phyloP scores from a whole-genome alignment of 345 rosid species.

The Corchorus capsularis region DNA sequence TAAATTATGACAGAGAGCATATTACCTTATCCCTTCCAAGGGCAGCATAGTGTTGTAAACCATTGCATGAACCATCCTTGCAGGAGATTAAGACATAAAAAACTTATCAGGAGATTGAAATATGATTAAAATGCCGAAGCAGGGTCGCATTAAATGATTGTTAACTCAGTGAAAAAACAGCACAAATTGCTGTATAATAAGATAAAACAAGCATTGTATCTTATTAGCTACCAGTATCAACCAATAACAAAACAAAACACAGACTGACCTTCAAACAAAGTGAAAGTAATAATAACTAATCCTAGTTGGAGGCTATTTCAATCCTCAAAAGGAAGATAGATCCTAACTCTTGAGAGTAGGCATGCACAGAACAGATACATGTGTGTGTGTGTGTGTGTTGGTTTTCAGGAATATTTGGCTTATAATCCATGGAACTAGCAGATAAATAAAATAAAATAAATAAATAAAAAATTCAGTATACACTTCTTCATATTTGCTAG shows the following conservation, averaged over 20 bases:
- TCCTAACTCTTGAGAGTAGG: not conserved
- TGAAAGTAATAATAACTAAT: not conserved
- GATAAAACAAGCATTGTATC: not conserved
- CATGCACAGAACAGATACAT: not conserved
- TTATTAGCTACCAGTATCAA: not conserved
- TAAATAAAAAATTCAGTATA: not conserved
- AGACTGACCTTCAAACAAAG: not conserved
- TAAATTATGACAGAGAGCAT: conserved; percentile 1
- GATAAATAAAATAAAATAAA: conserved; percentile 9
- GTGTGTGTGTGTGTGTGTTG: not conserved
- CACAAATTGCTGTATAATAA: not conserved
- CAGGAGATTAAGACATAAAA: conserved; percentile 30
- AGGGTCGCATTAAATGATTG: conserved; percentile 3
- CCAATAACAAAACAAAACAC: not conserved
- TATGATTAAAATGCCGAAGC: not conserved
- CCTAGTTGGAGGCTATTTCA: not conserved
- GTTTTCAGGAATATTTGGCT: not conserved
- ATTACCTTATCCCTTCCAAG: conserved; percentile 98
- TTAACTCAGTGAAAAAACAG: not conserved
- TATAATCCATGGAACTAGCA: not conserved
- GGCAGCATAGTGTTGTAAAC: conserved; percentile 99
- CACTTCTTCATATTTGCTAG: conserved; percentile 2
- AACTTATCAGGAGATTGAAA: conserved; percentile 9
- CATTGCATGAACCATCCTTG: conserved; percentile 99
- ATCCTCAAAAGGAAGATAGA: not conserved